Evolutionary conservation across 148 eudicot genomes (phyloP), one percentile per base, ranked within the genome.

Genomic region (Rhododendron molle): DNA sequence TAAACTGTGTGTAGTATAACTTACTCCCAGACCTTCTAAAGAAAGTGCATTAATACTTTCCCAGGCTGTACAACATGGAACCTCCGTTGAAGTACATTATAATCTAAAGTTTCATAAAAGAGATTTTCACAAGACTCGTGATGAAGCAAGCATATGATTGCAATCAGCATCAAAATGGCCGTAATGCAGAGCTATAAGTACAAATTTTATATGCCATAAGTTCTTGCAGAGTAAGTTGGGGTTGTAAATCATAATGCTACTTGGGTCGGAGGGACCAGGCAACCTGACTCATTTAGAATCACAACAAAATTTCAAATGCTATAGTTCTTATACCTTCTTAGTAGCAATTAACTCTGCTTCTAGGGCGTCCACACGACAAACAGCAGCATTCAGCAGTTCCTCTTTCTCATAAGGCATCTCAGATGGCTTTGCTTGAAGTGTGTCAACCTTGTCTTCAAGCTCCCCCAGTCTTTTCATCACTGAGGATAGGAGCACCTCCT

Each of bases 321-420:
- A 11, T 76, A 78, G 36, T 73, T 85, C 34, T 4, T 81, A 87
- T 90, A 97, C 99, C 98, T 95, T 95, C 88, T 97, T 97, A n/a
- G 99, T 97, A 52, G 99, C 95, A 92, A 93, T 93, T 73, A 93
- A 83, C 86, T 93, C 96, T 7, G 96, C 94, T 89, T 93, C 96
- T 62, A 93, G 85, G 52, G 91, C 93, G 90, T 93, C 96, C 84
- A 93, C 94, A 21, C 94, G 93, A 76, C 91, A 92, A 60, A 92
- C 92, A 87, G 94, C 96, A 3, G 96, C 96, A 86, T 92, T 91
- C 67, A 93, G 88, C 89, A 92, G 89, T 86, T 93, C 96, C 88
- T 90, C 93, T 86, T 93, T 93, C 87, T 93, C 94, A 78, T 76
- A 90, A 47, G 96, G 94, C 96, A 93, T 92, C 89, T 92, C 90